phyloP scores from a whole-genome alignment of 2,329 filamentous ascomycete genomes.

The Venturia pyrina region DNA sequence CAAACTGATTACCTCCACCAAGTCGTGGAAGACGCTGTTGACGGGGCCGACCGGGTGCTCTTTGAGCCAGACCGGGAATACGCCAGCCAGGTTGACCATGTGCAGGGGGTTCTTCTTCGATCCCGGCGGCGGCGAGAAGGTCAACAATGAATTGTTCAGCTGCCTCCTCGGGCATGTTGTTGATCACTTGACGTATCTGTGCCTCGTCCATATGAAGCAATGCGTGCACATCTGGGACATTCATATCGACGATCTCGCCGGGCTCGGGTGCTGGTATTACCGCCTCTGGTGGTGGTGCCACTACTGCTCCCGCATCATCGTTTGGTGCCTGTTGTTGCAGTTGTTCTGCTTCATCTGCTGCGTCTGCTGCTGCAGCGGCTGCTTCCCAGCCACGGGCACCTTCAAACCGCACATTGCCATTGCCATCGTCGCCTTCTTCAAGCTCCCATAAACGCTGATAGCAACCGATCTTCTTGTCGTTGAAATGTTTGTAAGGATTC shows the following conservation, averaged over 20 bases:
- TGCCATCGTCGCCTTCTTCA: slow-evolving; percentile 61
- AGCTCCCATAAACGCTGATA: slow-evolving; percentile 86
- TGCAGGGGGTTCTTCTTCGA: neutral
- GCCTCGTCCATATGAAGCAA: neutral
- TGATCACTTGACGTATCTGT: neutral
- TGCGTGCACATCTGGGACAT: neutral
- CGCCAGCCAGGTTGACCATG: neutral
- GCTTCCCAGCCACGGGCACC: slow-evolving; percentile 2
- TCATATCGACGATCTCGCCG: neutral
- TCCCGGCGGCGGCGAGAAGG: neutral
- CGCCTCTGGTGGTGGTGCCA: neutral
- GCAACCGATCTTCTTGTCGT: slow-evolving; percentile 55
- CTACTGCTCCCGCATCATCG: neutral
- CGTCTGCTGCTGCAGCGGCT: neutral
- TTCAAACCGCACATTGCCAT: slow-evolving; percentile 15
- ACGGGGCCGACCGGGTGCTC: neutral
- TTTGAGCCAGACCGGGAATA: neutral
- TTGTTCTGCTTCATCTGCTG: neutral
- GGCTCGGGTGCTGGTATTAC: neutral
- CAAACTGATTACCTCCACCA: neutral
- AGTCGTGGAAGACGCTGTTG: neutral
- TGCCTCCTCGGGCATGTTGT: neutral
- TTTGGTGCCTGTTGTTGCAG: neutral
- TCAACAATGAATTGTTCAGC: neutral
- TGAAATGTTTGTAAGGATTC: slow-evolving; percentile 87